phyloP scores from a whole-genome alignment of 2,329 filamentous ascomycete species.

The Curvularia sp. region DNA sequence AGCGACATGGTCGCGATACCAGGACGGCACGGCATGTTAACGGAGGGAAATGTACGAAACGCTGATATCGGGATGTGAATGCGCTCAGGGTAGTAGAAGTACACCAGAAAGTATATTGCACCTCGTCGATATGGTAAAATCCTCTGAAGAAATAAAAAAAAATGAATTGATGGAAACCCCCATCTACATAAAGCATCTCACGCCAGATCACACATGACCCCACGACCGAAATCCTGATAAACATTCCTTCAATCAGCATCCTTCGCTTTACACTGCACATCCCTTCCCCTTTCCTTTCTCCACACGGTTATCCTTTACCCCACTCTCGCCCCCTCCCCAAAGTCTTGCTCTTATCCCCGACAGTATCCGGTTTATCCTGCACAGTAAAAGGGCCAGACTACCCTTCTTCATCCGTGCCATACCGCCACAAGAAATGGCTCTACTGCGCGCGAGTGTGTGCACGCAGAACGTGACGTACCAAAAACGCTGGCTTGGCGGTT shows the following conservation, averaged over 20 bases:
- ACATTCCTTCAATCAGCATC: background rate
- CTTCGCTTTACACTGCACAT: background rate
- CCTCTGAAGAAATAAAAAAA: background rate
- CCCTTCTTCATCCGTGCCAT: background rate
- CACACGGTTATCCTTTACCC: background rate
- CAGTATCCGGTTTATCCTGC: background rate
- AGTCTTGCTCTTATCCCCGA: background rate
- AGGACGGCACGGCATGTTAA: slow-evolving; percentile 62
- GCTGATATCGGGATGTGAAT: background rate
- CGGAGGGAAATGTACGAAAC: background rate
- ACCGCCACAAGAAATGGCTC: background rate
- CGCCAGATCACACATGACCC: background rate
- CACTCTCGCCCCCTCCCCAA: no score
- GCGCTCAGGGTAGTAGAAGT: background rate
- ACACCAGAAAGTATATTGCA: background rate
- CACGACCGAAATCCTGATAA: background rate
- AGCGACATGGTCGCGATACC: slow-evolving; percentile 81
- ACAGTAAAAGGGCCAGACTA: background rate
- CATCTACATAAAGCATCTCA: background rate
- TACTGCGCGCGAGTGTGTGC: background rate
- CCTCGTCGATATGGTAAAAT: background rate
- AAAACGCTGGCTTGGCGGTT: background rate
- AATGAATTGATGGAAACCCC: background rate
- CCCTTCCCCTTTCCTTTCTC: background rate
- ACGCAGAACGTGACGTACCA: background rate